Evolutionary conservation across 257 asterid genomes (phyloP).

Genomic region (Nemophila menziesii): DNA sequence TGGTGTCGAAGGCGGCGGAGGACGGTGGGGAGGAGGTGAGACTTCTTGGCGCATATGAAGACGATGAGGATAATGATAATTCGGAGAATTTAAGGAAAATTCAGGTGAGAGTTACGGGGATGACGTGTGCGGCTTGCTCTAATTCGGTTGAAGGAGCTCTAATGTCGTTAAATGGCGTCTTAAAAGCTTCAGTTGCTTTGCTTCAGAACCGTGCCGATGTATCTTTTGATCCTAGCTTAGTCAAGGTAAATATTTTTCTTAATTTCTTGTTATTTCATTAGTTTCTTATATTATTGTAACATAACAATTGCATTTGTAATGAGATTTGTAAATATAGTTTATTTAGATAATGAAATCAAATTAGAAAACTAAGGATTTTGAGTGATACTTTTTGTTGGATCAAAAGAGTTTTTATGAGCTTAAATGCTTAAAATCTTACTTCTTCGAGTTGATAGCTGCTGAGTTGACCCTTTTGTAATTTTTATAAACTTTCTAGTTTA

Average conservation of each 20-base stretch:
- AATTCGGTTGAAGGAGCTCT: constrained; percentile 89
- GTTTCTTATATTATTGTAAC: background rate
- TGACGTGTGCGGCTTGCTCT: constrained; percentile 98
- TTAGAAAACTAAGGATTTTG: too few species aligned
- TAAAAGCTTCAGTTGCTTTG: constrained; percentile 79
- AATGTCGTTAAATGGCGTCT: constrained; percentile 55
- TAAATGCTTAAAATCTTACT: background rate
- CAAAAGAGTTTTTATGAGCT: background rate
- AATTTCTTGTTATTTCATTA: background rate
- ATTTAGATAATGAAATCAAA: background rate
- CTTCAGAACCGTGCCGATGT: constrained; percentile 90
- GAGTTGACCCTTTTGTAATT: background rate
- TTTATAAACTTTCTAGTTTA: background rate
- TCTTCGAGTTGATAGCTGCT: background rate
- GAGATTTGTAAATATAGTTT: background rate
- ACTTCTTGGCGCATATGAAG: constrained; percentile 49
- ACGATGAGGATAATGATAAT: constrained; percentile 14
- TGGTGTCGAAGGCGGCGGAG: constrained; percentile 31
- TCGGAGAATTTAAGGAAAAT: constrained; percentile 41
- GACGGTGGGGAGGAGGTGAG: constrained; percentile 48
- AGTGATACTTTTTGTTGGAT: background rate
- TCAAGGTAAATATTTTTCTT: constrained; percentile 41
- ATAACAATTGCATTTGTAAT: background rate
- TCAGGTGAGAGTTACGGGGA: constrained; percentile 78
- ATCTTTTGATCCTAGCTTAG: constrained; percentile 48